These are phyloP conservation scores for Cyclotella atomus DNA, from an alignment of 108 stramenopile species.

Conservation along the genomic window DNA sequence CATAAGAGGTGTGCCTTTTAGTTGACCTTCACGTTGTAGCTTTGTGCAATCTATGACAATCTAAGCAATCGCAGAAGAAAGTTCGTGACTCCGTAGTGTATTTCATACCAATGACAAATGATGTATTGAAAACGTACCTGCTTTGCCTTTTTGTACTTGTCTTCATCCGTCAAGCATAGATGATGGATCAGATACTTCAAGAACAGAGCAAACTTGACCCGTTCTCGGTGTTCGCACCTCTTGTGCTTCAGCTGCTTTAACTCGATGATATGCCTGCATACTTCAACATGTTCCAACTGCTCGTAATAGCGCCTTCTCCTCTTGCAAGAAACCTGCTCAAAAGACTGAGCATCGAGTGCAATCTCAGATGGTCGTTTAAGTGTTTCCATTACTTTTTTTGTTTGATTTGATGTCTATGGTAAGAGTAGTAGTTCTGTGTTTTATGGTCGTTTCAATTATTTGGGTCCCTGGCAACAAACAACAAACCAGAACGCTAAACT, in stretches of 20 bases:
- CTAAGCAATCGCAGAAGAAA: not conserved
- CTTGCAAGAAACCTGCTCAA: not conserved
- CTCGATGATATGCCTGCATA: not conserved
- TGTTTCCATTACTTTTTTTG: not conserved
- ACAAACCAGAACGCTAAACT: not conserved
- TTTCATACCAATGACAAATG: too few relatives aligned
- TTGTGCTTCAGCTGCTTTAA: constrained; percentile 6
- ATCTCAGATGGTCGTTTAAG: not conserved
- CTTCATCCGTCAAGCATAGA: constrained; percentile 12
- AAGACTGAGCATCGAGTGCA: not conserved
- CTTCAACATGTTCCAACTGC: not conserved
- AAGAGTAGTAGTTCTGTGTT: not conserved
- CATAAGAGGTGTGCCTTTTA: constrained; percentile 33
- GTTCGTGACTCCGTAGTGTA: too few relatives aligned
- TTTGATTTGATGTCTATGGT: too few relatives aligned
- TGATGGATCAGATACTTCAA: constrained; percentile 26
- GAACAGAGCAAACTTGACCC: constrained; percentile 38
- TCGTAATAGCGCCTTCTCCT: not conserved
- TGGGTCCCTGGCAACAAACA: not conserved
- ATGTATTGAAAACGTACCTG: constrained; percentile 10
- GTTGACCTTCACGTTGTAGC: constrained; percentile 26
- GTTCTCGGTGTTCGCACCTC: constrained; percentile 9
- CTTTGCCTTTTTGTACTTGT: constrained; percentile 13
- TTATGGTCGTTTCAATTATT: not conserved
- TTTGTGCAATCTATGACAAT: constrained; percentile 28